Base-by-base conservation (phyloP, 75 land plant species). In the Picea sitchensis region DNA sequence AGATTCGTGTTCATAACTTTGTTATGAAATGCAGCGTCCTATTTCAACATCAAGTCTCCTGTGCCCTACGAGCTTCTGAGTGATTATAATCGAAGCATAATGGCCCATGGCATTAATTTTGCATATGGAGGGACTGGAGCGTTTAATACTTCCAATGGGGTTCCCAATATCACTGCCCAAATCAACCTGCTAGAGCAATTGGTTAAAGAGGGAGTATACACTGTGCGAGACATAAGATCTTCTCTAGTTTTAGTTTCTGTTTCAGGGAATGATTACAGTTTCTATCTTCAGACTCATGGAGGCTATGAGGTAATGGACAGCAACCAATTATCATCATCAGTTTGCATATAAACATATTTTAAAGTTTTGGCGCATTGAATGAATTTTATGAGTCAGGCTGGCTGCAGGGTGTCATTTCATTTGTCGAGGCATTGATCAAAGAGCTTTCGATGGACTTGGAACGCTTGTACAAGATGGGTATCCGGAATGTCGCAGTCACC, bases 231-330 rank as follows among this genome's bases (percentile, higher is more conserved):
- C 71, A 47, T 82, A 2, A 34, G 80, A 13, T 79, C 76, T 20
- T 88, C 92, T 31, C 61, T 86, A 5, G 85, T 84, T 12, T 83
- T 86, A 14, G 86, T 90, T 30, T 47, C 81, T 41, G 76, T 80
- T 32, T 80, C 73, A 17, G 92, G 90, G 30, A 87, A 88, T 76
- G 93, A 91, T 82, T 91, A 91, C 81, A 57, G 32, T n/a, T 15
- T 67, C 21, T 87, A 68, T 68, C 5, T 64, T 7, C 0, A 8
- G 1, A 51, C 9, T 51, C 54, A 51, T 9, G 54, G 44, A 41
- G 4, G 54, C 11, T 51, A 51, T 9, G 12, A 51, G 54, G 54
- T 51, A 51, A 51, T 9, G 54, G 54, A 9, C 54, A 51, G 0
- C 11, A 51, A 51, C 54, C 54, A 51, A 7, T 51, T 51, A 51